Evolutionary conservation across 2,329 filamentous ascomycete species (phyloP).

Genomic region (Penicillium sp.): DNA sequence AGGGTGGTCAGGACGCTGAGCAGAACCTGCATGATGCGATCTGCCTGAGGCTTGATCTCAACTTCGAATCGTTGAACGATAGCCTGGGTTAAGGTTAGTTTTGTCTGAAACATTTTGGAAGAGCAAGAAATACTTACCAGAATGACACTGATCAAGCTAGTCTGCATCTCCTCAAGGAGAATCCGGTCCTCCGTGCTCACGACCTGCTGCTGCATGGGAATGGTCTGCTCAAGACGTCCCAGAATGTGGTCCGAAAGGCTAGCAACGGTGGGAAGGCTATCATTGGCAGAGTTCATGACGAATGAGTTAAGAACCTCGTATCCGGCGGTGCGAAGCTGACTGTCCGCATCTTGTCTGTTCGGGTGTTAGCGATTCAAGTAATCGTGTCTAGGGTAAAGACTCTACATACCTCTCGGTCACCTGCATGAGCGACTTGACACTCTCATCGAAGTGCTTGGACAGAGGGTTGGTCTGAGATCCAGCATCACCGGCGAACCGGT

Average conservation of each 20-base stretch:
- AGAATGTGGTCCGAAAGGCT: conserved; percentile 85
- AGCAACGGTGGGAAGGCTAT: conserved; percentile 79
- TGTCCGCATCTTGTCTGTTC: conserved; percentile 69
- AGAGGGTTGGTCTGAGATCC: conserved; percentile 79
- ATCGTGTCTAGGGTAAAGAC: not conserved
- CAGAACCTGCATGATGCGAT: conserved; percentile 89
- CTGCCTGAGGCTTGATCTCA: conserved; percentile 85
- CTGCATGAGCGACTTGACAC: conserved; percentile 78
- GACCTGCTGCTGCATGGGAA: conserved; percentile 87
- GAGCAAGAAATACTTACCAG: conserved; percentile 49
- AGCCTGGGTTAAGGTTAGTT: conserved; percentile 42
- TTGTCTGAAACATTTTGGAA: not conserved
- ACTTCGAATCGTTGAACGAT: conserved; percentile 90
- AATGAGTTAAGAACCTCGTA: conserved; percentile 98
- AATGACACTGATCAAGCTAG: conserved; percentile 86
- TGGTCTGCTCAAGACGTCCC: conserved; percentile 85
- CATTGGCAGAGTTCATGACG: conserved; percentile 83
- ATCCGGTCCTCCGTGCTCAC: conserved; percentile 97
- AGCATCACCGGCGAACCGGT: conserved; percentile 87
- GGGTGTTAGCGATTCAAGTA: not conserved
- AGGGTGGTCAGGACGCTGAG: conserved; percentile 78
- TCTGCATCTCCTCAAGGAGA: conserved; percentile 96
- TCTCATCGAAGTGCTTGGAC: conserved; percentile 90
- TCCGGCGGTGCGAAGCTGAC: conserved; percentile 86
- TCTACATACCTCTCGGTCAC: conserved; percentile 70